Evolutionary conservation across 2,329 filamentous ascomycete species (phyloP).

Genomic region (Ophiognomonia clavigignenti-juglandacearum): DNA sequence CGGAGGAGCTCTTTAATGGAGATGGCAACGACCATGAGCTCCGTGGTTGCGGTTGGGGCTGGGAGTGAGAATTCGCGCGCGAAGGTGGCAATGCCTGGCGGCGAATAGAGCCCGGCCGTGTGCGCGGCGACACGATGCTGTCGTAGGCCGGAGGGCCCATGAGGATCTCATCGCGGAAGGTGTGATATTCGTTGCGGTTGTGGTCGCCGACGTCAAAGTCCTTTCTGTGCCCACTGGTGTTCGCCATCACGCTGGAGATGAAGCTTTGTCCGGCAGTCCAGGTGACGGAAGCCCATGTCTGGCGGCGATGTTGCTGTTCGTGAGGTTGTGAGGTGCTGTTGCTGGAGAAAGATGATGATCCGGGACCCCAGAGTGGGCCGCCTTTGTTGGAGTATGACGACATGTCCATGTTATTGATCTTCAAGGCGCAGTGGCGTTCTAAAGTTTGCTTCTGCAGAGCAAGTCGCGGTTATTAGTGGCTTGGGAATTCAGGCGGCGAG

Average conservation of each 20-base stretch:
- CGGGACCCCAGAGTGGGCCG: constrained; percentile 12
- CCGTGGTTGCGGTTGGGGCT: not conserved
- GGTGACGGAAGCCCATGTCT: constrained; percentile 15
- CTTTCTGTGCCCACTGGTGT: constrained; percentile 11
- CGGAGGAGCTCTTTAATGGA: no score
- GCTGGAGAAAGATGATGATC: constrained; percentile 6
- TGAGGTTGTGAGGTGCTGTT: constrained; percentile 6
- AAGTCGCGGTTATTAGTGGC: not conserved
- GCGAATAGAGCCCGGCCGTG: not conserved
- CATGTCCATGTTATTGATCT: constrained; percentile 6
- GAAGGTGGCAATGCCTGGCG: not conserved
- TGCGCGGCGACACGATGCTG: constrained; percentile 2
- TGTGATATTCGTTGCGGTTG: constrained; percentile 3
- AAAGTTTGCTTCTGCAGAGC: not conserved
- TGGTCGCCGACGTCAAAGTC: constrained; percentile 4
- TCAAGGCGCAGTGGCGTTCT: not conserved
- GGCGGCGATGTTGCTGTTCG: constrained; percentile 4
- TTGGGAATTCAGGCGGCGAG: not conserved
- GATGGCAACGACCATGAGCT: not conserved
- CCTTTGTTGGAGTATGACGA: constrained; percentile 8
- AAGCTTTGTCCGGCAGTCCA: constrained; percentile 14
- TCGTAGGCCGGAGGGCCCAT: constrained; percentile 7
- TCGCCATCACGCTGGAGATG: constrained; percentile 12
- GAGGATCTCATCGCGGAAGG: constrained; percentile 6
- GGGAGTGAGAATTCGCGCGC: not conserved